These are phyloP conservation scores for Thelephora ganbajun DNA, from an alignment of 768 basidiomycete genomes.

Conservation along the genomic window DNA sequence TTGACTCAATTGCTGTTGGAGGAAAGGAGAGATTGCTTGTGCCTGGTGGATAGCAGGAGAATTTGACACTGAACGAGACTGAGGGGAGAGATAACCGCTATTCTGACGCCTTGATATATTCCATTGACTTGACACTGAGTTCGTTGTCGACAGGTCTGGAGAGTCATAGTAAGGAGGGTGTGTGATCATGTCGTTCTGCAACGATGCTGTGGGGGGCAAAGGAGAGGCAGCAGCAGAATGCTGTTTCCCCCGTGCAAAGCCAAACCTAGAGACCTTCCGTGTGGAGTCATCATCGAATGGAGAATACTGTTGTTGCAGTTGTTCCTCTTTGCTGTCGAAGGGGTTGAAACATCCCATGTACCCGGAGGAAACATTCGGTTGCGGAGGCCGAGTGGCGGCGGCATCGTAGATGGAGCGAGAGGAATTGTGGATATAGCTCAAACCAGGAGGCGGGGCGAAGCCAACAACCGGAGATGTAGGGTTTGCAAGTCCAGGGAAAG, in stretches of 20 bases:
- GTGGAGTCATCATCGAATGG: conserved; percentile 43
- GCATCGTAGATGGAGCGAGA: conserved; percentile 46
- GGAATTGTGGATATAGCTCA: conserved; percentile 33
- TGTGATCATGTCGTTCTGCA: conserved; percentile 29
- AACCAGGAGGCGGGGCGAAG: conserved; percentile 38
- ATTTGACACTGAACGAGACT: conserved; percentile 19
- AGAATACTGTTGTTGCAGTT: conserved; percentile 17
- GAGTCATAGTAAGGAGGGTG: conserved; percentile 33
- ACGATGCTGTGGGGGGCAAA: conserved; percentile 41
- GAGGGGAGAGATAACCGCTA: conserved; percentile 26
- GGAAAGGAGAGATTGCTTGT: conserved; percentile 23
- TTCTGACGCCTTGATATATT: conserved; percentile 22
- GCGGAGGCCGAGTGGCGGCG: conserved; percentile 24
- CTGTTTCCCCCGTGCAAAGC: conserved; percentile 63
- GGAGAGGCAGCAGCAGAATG: conserved; percentile 51
- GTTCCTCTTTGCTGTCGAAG: conserved; percentile 46
- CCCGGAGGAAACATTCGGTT: conserved; percentile 29
- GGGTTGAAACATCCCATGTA: conserved; percentile 76
- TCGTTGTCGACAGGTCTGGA: conserved; percentile 19
- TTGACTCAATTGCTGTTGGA: conserved; percentile 20
- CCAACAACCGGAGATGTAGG: conserved; percentile 17
- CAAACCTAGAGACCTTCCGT: conserved; percentile 67
- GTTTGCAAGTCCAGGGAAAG: conserved; percentile 48
- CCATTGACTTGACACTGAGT: conserved; percentile 29
- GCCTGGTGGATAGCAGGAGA: conserved; percentile 37